These are phyloP conservation scores for Cylindrodendrum hubeiense DNA, from an alignment of 2,329 filamentous ascomycete species.

Conservation along the genomic window DNA sequence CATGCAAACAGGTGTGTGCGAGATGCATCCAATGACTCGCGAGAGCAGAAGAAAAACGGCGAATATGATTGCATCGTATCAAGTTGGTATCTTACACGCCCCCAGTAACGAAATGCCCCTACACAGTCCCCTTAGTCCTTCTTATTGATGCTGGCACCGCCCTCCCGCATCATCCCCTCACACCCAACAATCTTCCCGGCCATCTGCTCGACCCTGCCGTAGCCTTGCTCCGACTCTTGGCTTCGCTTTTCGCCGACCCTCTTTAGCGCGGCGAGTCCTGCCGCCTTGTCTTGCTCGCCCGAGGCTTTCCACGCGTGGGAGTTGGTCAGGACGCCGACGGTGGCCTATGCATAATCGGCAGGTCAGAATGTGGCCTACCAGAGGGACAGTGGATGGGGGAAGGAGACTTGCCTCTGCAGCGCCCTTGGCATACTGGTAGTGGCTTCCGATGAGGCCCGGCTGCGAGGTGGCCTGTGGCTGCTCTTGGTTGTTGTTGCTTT, in stretches of 20 bases:
- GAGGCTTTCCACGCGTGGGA: slow-evolving; percentile 73
- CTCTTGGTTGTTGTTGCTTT: slow-evolving; percentile 33
- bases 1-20: background rate
- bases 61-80: background rate
- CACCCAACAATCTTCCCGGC: slow-evolving; percentile 74
- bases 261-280: slow-evolving; percentile 73
- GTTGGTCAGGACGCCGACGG: slow-evolving; percentile 72
- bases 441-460: slow-evolving; percentile 71
- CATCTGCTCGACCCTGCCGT: slow-evolving; percentile 73
- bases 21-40: background rate
- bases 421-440: slow-evolving; percentile 78
- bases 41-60: background rate
- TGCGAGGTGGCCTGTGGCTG: slow-evolving; percentile 50
- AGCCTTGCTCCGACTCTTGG: slow-evolving; percentile 63
- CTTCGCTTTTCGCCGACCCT: slow-evolving; percentile 66
- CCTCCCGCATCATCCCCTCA: slow-evolving; percentile 77
- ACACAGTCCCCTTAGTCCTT: slow-evolving; percentile 31
- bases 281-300: slow-evolving; percentile 73
- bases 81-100: slow-evolving; percentile 1
- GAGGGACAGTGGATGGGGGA: background rate
- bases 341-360: slow-evolving; percentile 55
- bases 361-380: background rate
- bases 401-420: slow-evolving; percentile 68
- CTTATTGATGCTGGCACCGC: slow-evolving; percentile 61
- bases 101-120: background rate